These are phyloP conservation scores for Auricularia auricula-judae DNA, from an alignment of 768 basidiomycete species.

Conservation along the genomic window DNA sequence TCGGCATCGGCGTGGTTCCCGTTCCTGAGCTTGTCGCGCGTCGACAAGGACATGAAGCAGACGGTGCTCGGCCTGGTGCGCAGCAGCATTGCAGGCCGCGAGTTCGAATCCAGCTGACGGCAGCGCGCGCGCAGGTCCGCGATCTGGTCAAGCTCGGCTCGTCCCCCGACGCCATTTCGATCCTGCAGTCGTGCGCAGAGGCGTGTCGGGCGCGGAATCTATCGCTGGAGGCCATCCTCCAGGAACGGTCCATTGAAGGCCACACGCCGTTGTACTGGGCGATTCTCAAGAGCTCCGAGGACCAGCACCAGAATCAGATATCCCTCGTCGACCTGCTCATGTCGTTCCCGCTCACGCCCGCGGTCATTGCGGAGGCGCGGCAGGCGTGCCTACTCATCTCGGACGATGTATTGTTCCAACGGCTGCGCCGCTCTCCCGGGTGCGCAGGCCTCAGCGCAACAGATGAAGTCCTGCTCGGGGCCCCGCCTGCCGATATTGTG, in stretches of 20 bases:
- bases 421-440: slow-evolving; percentile 38
- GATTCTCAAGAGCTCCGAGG: slow-evolving; percentile 43
- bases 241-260: slow-evolving; percentile 50
- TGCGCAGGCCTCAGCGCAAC: slow-evolving; percentile 41
- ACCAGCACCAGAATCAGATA: slow-evolving; percentile 10
- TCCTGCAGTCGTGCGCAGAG: slow-evolving; percentile 53
- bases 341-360: slow-evolving; percentile 31
- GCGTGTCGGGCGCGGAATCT: slow-evolving; percentile 42
- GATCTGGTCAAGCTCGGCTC: slow-evolving; percentile 29
- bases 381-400: slow-evolving; percentile 55
- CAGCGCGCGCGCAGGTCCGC: slow-evolving; percentile 8
- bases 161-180: slow-evolving; percentile 20
- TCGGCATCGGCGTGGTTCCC: not conserved
- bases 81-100: too few species aligned
- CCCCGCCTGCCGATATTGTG: slow-evolving; percentile 44
- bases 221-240: slow-evolving; percentile 39
- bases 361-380: slow-evolving; percentile 50
- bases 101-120: too few species aligned
- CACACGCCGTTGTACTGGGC: slow-evolving; percentile 68
- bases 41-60: slow-evolving; percentile 35
- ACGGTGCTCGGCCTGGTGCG: slow-evolving; percentile 43
- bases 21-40: slow-evolving; percentile 10
- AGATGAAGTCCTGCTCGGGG: slow-evolving; percentile 35
- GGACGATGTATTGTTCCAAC: slow-evolving; percentile 51
- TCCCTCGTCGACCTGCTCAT: slow-evolving; percentile 43